Base-by-base conservation (phyloP, 73 alveolate genomes). In the Paramecium octaurelia region DNA sequence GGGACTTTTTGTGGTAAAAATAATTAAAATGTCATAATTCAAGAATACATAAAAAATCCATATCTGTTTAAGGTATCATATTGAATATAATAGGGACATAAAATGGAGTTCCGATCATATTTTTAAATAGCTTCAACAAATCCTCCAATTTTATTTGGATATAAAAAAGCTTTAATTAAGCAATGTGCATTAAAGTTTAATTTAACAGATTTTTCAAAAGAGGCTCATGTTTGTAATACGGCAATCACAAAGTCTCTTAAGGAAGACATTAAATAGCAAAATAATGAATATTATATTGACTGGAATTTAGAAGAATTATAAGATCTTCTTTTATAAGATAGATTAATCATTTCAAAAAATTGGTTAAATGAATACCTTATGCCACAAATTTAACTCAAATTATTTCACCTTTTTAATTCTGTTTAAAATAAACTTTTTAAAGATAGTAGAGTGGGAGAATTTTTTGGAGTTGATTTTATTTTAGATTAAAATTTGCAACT, bases 391-490 rank as follows among this genome's bases (percentile, higher is more conserved):
- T 18, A 16, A 4, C 12, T 21, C 4, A 80, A 80, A 42, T 40
- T 80, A 21, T 40, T 64, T 48, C 91, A 80, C 21, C 76, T 80
- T 11, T 80, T 31, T 80, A 38, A 38, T 46, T 80, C 91, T 11
- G 91, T 43, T 44, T n/a, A 43, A 24, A 10, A 80, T 3, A 38
- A 80, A 16, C 34, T 80, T 21, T 80, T 80, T 43, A 48, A 3
- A 2, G 91, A 80, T 48, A 80, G 91, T 8, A 43, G 91, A 43
- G 91, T 80, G 16, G 91, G 91, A 10, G 91, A 80, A 48, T 80
- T 80, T 4, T 80, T 80, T 80, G 91, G 91, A 80, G 91, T 80
- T 43, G 91, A 80, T 44, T 80, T 80, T 23, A 80, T 80, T 43
- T 31, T 80, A 42, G 91, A 80, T 80, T 59, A 80, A 21, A 35